These are phyloP conservation scores for Aureobasidium namibiae DNA, from an alignment of 2,329 filamentous ascomycete species.

Conservation along the genomic window DNA sequence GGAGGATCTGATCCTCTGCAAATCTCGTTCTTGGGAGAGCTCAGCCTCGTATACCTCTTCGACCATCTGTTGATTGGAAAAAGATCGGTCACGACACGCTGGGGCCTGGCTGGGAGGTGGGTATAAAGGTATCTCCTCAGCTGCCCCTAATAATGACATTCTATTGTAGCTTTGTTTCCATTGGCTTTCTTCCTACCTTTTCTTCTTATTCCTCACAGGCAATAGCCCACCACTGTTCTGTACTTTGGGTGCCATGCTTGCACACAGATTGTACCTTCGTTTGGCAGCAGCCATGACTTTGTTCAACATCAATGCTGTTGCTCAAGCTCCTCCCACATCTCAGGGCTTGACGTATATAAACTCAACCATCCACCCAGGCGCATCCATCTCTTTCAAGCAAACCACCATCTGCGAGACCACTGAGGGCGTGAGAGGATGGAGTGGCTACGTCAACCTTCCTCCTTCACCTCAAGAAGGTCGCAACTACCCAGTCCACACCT, in stretches of 20 bases:
- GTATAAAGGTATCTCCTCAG: background rate
- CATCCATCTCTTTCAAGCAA: background rate
- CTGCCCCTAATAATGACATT: background rate
- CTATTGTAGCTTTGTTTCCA: background rate
- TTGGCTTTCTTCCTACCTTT: background rate
- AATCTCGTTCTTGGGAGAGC: background rate
- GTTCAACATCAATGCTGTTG: background rate
- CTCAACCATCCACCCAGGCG: background rate
- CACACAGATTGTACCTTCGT: background rate
- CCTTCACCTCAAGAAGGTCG: background rate
- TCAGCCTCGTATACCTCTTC: background rate
- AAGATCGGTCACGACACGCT: background rate
- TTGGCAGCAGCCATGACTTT: background rate
- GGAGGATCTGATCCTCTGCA: background rate
- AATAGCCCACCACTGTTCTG: background rate
- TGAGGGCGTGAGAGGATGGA: slow-evolving; percentile 39
- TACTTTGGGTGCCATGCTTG: background rate
- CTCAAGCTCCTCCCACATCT: background rate
- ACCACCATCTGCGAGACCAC: slow-evolving; percentile 38
- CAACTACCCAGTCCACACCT: slow-evolving; percentile 24
- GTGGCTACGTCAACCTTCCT: slow-evolving; percentile 23
- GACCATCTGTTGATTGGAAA: background rate
- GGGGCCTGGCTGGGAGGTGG: too few relatives aligned
- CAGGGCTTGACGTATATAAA: background rate
- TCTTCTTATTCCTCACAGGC: too few relatives aligned